These are phyloP conservation scores for Anthoceros angustus DNA, from an alignment of 225 moss, liverwort and hornwort genomes.

Conservation along the genomic window DNA sequence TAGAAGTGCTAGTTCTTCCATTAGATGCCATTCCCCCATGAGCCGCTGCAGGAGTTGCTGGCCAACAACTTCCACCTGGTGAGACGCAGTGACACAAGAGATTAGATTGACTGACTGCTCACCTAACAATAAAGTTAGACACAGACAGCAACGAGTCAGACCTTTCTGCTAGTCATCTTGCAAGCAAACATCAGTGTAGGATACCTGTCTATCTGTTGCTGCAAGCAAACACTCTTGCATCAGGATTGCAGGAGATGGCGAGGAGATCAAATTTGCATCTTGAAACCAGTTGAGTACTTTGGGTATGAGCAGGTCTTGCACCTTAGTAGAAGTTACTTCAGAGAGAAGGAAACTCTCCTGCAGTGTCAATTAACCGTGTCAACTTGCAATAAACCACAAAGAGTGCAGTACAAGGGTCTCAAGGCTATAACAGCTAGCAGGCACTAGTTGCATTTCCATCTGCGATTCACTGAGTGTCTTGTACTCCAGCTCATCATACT, in stretches of 20 bases:
- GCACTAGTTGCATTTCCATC: no score
- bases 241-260: constrained; percentile 59
- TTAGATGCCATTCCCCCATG: constrained; percentile 96
- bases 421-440: no score
- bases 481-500: not conserved
- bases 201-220: not conserved
- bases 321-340: constrained; percentile 46
- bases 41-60: constrained; percentile 67
- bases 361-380: not conserved
- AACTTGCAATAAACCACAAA: no score
- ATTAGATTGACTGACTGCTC: not conserved
- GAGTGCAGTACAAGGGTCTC: no score
- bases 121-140: not conserved
- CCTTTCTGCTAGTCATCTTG: constrained; percentile 10
- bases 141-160: not conserved
- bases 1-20: constrained; percentile 88
- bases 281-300: constrained; percentile 71
- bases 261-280: constrained; percentile 46
- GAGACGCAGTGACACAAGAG: not conserved
- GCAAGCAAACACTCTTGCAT: constrained; percentile 53
- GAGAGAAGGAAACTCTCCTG: constrained; percentile 51
- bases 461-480: no score
- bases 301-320: constrained; percentile 43
- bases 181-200: not conserved
- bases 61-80: constrained; percentile 77